These are phyloP conservation scores for Yamagishiella unicocca DNA, from an alignment of 139 green algal species.

Conservation along the genomic window DNA sequence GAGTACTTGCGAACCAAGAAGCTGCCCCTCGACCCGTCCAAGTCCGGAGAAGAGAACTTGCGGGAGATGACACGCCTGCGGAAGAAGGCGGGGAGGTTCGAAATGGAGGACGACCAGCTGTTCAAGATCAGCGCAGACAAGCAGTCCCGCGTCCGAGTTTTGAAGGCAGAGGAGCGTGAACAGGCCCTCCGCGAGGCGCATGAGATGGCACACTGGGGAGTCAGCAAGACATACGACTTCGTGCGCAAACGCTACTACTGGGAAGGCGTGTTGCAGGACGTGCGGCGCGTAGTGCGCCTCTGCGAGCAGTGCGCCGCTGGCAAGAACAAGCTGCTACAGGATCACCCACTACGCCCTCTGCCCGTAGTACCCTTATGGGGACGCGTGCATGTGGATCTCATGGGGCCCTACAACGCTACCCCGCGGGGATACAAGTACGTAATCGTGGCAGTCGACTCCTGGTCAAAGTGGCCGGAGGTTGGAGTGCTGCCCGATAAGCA, in stretches of 20 bases:
- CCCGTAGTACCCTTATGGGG: background rate
- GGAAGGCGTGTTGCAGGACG: background rate
- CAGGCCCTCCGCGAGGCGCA: background rate
- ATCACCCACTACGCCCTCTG: background rate
- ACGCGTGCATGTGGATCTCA: background rate
- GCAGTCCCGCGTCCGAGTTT: background rate
- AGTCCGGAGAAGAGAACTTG: background rate
- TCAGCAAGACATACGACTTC: background rate
- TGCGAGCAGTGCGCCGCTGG: background rate
- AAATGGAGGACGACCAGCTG: background rate
- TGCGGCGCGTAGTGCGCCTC: background rate
- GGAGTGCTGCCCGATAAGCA: background rate
- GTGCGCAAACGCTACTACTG: background rate
- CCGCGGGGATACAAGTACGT: background rate
- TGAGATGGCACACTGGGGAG: background rate
- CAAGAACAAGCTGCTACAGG: background rate
- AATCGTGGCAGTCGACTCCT: background rate
- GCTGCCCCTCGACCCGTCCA: background rate
- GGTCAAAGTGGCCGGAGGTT: constrained; percentile 28
- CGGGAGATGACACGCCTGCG: background rate
- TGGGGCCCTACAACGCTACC: background rate
- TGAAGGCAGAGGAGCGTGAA: background rate
- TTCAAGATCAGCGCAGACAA: background rate
- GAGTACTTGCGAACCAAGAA: too few relatives aligned
- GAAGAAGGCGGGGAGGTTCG: background rate